Evolutionary conservation across 768 basidiomycete species (phyloP), one percentile per base, ranked within the genome.

Genomic region (Phanerodontia chrysosporium): DNA sequence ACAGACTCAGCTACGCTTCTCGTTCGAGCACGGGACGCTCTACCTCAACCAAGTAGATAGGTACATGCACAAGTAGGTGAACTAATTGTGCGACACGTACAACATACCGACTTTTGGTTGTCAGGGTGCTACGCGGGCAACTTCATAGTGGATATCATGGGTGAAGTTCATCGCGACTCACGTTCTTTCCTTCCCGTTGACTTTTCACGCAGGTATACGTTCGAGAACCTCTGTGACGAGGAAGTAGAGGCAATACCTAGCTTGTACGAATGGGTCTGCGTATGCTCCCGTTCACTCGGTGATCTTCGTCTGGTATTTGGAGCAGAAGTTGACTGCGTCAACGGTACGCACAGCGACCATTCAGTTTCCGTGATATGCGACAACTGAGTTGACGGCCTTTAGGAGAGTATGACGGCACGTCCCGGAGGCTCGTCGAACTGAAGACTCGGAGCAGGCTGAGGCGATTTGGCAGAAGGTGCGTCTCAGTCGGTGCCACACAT

Each of bases 311-410:
- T 60, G 3, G 53, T 60, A 5, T 56, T 55, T 30, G 59, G 45
- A 2, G 59, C 30, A 2, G 59, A 60, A 30, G 59, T 60, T 9
- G 59, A 60, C 30, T 60, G 59, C 44, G 39, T 49, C 18, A 46
- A 30, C 30, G 53, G 59, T 60, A 42, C 16, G 25, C 18, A 6
- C 3, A 24, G 32, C 32, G 6, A 35, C 32, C 7, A 28, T 35
- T 21, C 10, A 5, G 27, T 54, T 10, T 36, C 21, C 29, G 5
- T 32, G 13, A 10, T 35, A 54, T 4, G 25, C 27, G 36, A 5
- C 12, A 25, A 35, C 29, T 22, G n/a, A 5, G 13, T 42, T 5
- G 6, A 4, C n/a, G 10, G 8, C 25, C 16, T 48, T 2, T 27
- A 60, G 59, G 48, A 12, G 13, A 55, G 28, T 60, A 60, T 39